Percentiles rank a stretch among this genome's conserved stretches.
These are phyloP conservation scores for Chara braunii DNA, from an alignment of 139 green algal genomes.

Conservation along the genomic window DNA sequence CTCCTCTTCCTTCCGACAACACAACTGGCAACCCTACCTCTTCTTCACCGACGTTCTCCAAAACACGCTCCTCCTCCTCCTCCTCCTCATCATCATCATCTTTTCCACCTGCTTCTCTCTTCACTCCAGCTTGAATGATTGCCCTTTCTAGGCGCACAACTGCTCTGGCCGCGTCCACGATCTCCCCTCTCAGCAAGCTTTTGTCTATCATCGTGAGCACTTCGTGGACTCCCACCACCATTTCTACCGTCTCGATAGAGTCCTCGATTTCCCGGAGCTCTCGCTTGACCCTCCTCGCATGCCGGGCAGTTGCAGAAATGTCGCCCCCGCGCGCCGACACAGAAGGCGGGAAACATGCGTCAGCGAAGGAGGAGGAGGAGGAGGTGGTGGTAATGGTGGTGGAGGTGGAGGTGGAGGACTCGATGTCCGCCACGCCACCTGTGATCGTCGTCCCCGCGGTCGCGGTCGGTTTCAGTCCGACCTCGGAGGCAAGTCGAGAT, in stretches of 20 bases:
- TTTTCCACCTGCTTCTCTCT: background rate
- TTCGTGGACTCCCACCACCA: background rate
- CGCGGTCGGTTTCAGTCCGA: too few species aligned
- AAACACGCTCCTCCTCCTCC: background rate
- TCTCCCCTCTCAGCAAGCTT: background rate
- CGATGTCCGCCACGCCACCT: too few species aligned
- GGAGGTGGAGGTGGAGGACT: too few species aligned
- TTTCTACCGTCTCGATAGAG: background rate
- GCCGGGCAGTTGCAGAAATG: too few species aligned
- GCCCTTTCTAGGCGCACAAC: background rate
- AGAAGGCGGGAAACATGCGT: too few species aligned
- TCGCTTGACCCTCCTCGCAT: slow-evolving; percentile 1
- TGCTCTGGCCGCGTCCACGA: background rate
- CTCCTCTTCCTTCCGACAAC: background rate
- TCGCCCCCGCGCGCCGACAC: too few species aligned
- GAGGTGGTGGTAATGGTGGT: too few species aligned
- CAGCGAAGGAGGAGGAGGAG: too few species aligned
- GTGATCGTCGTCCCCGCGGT: too few species aligned
- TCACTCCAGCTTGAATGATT: background rate
- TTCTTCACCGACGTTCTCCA: background rate
- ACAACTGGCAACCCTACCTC: background rate
- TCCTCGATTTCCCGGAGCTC: background rate
- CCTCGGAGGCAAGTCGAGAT: too few species aligned
- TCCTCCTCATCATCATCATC: background rate
- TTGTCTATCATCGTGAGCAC: background rate